A percentile compares a stretch with the other conserved stretches of the same genome.
Conservation (phyloP, 2,329 filamentous ascomycete genomes). For the Nemania abortiva region DNA sequence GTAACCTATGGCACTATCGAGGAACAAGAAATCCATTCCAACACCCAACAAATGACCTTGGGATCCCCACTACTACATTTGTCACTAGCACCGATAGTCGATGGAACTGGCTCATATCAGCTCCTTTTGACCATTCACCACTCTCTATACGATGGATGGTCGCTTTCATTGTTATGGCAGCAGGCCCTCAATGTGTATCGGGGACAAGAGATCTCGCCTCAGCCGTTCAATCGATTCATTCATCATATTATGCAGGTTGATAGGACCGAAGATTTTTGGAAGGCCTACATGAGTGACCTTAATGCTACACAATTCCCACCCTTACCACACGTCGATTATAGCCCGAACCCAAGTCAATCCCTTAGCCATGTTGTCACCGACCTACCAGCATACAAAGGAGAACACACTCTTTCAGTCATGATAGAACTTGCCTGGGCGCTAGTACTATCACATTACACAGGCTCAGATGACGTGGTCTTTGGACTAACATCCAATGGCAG, state of each 20-base stretch:
- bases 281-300: conserved; percentile 5
- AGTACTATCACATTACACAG: conserved; percentile 24
- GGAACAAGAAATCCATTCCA: conserved; percentile 7
- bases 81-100: conserved; percentile 10
- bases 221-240: conserved; percentile 28
- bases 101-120: neutral
- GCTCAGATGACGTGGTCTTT: conserved; percentile 26
- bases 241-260: conserved; percentile 8
- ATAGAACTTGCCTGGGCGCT: conserved; percentile 31
- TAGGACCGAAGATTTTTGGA: conserved; percentile 14
- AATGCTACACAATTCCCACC: conserved; percentile 19
- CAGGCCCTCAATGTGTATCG: conserved; percentile 15
- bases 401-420: conserved; percentile 27
- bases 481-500: conserved; percentile 24
- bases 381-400: neutral
- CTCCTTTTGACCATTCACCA: conserved; percentile 31
- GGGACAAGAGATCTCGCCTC: conserved; percentile 7
- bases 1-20: conserved; percentile 10
- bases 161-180: conserved; percentile 13
- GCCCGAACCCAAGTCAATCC: conserved; percentile 20
- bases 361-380: conserved; percentile 3
- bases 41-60: conserved; percentile 6
- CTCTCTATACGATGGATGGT: conserved; percentile 30
- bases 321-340: conserved; percentile 19
- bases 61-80: conserved; percentile 19